phyloP scores from a whole-genome alignment of 2,329 filamentous ascomycete species.

The Aspergillus costaricaensis region DNA sequence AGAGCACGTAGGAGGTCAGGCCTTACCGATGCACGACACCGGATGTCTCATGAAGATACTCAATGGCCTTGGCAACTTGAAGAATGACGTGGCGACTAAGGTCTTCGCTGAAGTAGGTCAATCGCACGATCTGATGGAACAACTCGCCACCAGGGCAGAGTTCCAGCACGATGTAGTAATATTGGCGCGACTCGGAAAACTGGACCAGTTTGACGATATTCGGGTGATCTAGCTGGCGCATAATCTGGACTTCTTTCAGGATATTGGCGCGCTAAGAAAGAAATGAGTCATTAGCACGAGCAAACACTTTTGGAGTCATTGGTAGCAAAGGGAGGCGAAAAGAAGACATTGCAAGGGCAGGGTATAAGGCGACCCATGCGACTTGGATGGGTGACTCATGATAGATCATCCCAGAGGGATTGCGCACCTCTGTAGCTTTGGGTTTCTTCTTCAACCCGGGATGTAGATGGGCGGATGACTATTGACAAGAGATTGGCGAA shows the following conservation, averaged over 20 bases:
- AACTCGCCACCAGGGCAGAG: conserved; percentile 92
- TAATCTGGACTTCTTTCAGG: conserved; percentile 97
- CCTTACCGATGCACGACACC: conserved; percentile 95
- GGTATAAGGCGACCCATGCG: conserved; percentile 14
- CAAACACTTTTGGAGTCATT: neutral
- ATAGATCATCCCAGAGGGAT: conserved; percentile 19
- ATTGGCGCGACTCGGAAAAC: conserved; percentile 89
- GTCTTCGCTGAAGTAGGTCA: conserved; percentile 98
- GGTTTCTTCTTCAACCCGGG: conserved; percentile 93
- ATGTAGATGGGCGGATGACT: conserved; percentile 92
- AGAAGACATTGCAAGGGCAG: neutral
- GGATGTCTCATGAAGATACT: conserved; percentile 91
- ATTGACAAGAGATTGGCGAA: conserved; percentile 55
- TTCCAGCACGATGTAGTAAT: conserved; percentile 97
- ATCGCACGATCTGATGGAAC: conserved; percentile 96
- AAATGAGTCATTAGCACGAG: conserved; percentile 29
- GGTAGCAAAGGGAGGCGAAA: neutral
- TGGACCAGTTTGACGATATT: conserved; percentile 94
- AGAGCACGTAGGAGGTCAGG: neutral
- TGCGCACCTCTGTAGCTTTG: conserved; percentile 94
- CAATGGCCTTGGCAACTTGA: conserved; percentile 90
- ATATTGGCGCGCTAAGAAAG: conserved; percentile 83
- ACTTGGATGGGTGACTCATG: neutral
- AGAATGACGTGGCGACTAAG: conserved; percentile 91
- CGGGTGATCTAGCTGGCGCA: conserved; percentile 93